Conservation (phyloP, 495 filamentous ascomycete species). For the Aspergillus avenaceus region DNA sequence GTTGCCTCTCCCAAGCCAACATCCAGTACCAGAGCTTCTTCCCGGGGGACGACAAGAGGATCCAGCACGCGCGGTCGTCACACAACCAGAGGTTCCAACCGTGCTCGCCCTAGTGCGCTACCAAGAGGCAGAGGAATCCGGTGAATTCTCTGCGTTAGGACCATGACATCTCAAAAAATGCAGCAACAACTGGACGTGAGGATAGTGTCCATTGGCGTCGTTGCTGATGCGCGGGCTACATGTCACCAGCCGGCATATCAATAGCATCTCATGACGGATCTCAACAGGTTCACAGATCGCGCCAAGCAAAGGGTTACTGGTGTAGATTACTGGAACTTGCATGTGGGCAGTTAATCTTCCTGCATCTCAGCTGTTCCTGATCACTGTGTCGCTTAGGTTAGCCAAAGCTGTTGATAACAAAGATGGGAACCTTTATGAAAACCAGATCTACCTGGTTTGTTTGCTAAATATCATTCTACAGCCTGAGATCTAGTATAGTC, state of each 20-base stretch:
- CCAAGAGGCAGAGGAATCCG: slow-evolving; percentile 38
- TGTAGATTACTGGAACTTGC: not conserved
- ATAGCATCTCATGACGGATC: not conserved
- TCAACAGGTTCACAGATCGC: not conserved
- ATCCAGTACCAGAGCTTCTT: slow-evolving; percentile 57
- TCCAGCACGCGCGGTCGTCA: slow-evolving; percentile 37
- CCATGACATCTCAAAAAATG: not conserved
- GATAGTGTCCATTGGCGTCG: not conserved
- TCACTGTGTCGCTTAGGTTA: too few species aligned
- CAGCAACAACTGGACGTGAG: not conserved
- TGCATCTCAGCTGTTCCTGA: too few species aligned
- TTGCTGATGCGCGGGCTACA: not conserved
- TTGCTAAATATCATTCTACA: too few species aligned
- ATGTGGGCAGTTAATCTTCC: not conserved
- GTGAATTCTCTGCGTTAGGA: slow-evolving; percentile 13
- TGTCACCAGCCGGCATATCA: not conserved
- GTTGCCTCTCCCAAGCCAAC: slow-evolving; percentile 56
- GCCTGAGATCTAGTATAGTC: too few species aligned
- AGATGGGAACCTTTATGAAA: too few species aligned
- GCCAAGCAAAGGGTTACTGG: not conserved
- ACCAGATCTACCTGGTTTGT: too few species aligned
- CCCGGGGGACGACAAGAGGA: slow-evolving; percentile 18
- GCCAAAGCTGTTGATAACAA: too few species aligned
- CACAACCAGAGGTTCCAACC: slow-evolving; percentile 32
- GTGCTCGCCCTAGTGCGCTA: slow-evolving; percentile 37